Evolutionary conservation across 1,284 basidiomycete genomes (phyloP), one percentile per base, ranked within the genome.

Genomic region (Moesziomyces globuligerus): DNA sequence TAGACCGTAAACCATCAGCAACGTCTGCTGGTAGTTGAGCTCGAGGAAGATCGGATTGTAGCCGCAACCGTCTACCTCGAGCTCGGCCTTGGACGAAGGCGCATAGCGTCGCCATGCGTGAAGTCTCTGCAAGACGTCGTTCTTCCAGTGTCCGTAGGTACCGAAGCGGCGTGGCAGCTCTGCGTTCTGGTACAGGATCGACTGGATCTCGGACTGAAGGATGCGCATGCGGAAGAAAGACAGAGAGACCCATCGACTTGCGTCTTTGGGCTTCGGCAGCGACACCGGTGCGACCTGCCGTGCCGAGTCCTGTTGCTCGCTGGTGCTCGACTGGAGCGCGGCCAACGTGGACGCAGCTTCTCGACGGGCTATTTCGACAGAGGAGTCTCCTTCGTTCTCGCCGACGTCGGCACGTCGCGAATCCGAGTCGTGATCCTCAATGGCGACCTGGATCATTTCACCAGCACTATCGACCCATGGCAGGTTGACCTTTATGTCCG

Each of bases 31-130:
- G 32, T 62, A 72, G 59, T 72, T 72, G 51, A 72, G 69, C 54
- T 72, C 69, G 42, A 72, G 64, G 26, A 72, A 72, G 51, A 72
- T 72, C 28, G 69, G 69, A 25, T 72, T 72, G 49, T 72, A 72
- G 8, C 69, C 59, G 52, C 69, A 72, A 23, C 59, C 69, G 40
- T 39, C 55, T 8, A 51, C 25, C 46, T 67, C 69, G 23, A 72
- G 64, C 37, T 68, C 64, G 15, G 28, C 36, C 45, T 68, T 72
- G 4, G 64, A 67, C 1, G 64, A 62, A n/a, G 69, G 69, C 11
- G 69, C 69, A n/a, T 64, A 67, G 1, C 51, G 51, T 26, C 69
- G 58, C 69, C 69, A 72, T 4, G 57, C 58, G 25, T 62, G 64
- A 23, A 72, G 51, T 9, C 69, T 57, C 11, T 53, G 52, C n/a